phyloP scores from a whole-genome alignment of 306 rosid species.

The Rosa lucieae region DNA sequence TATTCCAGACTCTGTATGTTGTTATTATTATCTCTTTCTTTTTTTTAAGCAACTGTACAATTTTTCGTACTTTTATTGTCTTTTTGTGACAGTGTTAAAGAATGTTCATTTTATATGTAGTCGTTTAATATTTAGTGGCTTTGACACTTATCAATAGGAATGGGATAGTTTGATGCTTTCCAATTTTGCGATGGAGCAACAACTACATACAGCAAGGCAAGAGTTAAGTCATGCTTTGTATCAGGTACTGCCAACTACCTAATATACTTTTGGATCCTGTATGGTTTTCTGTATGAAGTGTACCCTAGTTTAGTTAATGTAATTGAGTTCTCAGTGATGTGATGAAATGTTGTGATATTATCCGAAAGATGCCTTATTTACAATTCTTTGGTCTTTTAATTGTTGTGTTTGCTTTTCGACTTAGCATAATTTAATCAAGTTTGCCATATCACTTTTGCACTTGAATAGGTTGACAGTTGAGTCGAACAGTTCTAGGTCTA shows the following conservation, averaged over 20 bases:
- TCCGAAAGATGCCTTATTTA: neutral
- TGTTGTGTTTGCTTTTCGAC: neutral
- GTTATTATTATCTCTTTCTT: too few relatives aligned
- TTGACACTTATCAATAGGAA: slow-evolving; percentile 47
- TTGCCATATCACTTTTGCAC: neutral
- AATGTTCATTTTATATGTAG: neutral
- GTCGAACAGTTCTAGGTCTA: neutral
- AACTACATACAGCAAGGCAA: slow-evolving; percentile 91
- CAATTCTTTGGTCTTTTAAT: neutral
- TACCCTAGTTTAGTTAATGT: neutral
- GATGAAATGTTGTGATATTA: neutral
- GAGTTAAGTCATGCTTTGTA: slow-evolving; percentile 94
- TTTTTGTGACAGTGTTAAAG: neutral
- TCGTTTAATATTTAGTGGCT: neutral
- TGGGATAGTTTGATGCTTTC: slow-evolving; percentile 93
- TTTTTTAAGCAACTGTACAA: neutral
- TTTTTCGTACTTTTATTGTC: neutral
- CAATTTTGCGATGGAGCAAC: slow-evolving; percentile 90
- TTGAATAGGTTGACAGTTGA: neutral
- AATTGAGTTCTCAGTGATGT: neutral
- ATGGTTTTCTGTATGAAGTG: neutral
- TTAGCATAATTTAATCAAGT: neutral
- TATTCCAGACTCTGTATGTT: neutral
- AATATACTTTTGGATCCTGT: neutral
- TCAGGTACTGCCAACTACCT: slow-evolving; percentile 55